These are phyloP conservation scores for Aspergillus steynii DNA, from an alignment of 495 filamentous ascomycete species.

Conservation along the genomic window DNA sequence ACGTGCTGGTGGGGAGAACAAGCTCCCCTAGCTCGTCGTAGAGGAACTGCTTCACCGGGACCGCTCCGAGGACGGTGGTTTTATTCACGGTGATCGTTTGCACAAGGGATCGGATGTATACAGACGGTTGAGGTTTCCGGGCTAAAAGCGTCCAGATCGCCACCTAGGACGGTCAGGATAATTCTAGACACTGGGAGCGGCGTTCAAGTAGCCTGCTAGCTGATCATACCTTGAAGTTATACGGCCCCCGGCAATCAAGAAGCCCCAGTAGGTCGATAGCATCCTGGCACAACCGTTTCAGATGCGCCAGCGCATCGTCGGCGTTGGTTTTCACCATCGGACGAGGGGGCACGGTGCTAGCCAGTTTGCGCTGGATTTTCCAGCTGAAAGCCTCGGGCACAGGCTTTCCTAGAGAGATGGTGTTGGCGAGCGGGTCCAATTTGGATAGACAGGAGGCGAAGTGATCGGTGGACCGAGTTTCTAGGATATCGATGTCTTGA, in stretches of 20 bases:
- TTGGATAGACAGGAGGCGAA: conserved; percentile 47
- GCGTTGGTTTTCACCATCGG: conserved; percentile 79
- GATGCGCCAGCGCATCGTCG: conserved; percentile 67
- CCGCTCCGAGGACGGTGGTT: conserved; percentile 61
- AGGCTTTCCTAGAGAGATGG: conserved; percentile 60
- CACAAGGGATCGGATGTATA: conserved; percentile 80
- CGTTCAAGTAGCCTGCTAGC: not conserved
- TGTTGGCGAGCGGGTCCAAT: conserved; percentile 53
- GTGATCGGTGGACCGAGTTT: conserved; percentile 36
- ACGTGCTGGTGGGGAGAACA: conserved; percentile 67
- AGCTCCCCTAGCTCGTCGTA: conserved; percentile 77
- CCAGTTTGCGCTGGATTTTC: conserved; percentile 84
- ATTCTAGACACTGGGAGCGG: too few relatives aligned
- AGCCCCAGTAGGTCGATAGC: conserved; percentile 67
- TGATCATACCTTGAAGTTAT: conserved; percentile 54
- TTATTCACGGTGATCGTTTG: conserved; percentile 75
- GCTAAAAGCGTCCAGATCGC: conserved; percentile 69
- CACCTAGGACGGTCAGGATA: conserved; percentile 50
- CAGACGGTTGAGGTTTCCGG: conserved; percentile 75
- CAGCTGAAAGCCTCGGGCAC: conserved; percentile 81
- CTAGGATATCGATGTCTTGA: conserved; percentile 42
- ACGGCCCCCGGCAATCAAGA: conserved; percentile 65
- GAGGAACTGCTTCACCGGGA: conserved; percentile 70
- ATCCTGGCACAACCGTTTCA: conserved; percentile 72
- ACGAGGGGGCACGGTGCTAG: conserved; percentile 89